Conservation (phyloP, 1,284 basidiomycete species). For the Boletellus deceptivus region DNA sequence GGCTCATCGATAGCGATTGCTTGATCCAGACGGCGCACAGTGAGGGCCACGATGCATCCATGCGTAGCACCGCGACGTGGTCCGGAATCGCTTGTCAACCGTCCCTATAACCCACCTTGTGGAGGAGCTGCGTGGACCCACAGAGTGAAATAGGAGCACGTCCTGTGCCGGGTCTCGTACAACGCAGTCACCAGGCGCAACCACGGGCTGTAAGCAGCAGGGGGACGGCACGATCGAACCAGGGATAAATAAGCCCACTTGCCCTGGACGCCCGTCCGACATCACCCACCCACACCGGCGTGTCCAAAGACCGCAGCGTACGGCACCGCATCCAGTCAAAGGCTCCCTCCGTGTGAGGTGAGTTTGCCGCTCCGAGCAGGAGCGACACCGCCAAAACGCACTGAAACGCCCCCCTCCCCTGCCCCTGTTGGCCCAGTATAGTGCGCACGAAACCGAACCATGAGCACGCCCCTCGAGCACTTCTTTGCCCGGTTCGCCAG, state of each 20-base stretch:
- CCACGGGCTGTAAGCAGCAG: background rate
- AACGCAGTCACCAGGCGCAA: too few relatives aligned
- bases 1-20: constrained; percentile 4
- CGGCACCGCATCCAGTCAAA: background rate
- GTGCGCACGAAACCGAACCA: too few relatives aligned
- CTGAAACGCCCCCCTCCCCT: too few relatives aligned
- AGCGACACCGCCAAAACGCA: too few relatives aligned
- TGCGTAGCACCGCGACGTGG: background rate
- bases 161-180: background rate
- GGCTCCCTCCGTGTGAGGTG: too few relatives aligned
- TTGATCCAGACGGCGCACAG: background rate
- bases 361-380: background rate
- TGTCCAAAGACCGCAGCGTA: background rate
- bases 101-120: background rate
- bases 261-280: background rate
- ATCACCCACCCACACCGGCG: background rate
- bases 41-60: background rate
- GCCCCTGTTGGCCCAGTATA: too few relatives aligned
- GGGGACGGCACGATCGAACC: background rate
- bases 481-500: constrained; percentile 1
- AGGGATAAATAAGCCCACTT: background rate
- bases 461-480: constrained; percentile 1
- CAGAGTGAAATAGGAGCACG: background rate
- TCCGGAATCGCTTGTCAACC: too few relatives aligned
- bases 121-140: background rate